Evolutionary conservation across 768 basidiomycete species (phyloP).

Genomic region (Naematelia aurantialba): DNA sequence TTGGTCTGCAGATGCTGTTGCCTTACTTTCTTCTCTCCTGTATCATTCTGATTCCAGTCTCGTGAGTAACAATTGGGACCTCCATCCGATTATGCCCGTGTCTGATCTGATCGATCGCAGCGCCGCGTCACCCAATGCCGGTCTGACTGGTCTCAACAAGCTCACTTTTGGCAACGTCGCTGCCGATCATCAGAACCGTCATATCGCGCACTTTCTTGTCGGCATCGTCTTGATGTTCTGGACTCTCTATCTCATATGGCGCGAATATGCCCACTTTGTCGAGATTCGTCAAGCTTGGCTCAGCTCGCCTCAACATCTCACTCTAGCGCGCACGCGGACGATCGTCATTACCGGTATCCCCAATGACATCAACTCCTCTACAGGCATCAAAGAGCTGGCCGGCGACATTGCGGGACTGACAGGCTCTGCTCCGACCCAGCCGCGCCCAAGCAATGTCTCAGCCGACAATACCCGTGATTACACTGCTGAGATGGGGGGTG

Average conservation of each 20-base stretch:
- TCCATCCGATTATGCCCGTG: no score
- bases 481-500: conserved; percentile 24
- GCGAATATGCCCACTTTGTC: conserved; percentile 49
- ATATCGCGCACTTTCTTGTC: conserved; percentile 48
- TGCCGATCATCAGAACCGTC: conserved; percentile 27
- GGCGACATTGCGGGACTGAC: conserved; percentile 27
- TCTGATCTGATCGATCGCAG: conserved; percentile 12
- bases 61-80: conserved; percentile 39
- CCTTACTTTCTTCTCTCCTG: conserved; percentile 48
- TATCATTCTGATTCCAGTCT: conserved; percentile 45
- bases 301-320: conserved; percentile 44
- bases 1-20: conserved; percentile 48
- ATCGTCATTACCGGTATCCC: conserved; percentile 47
- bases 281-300: conserved; percentile 49
- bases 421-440: conserved; percentile 8
- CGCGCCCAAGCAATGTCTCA: conserved; percentile 18
- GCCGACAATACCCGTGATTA: conserved; percentile 16
- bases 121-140: conserved; percentile 37
- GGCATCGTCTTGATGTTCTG: conserved; percentile 46
- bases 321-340: conserved; percentile 45
- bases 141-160: conserved; percentile 41
- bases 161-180: conserved; percentile 51
- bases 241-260: conserved; percentile 46
- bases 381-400: conserved; percentile 42
- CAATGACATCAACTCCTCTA: conserved; percentile 38